Evolutionary conservation across 495 filamentous ascomycete genomes (phyloP).

Genomic region (Hypoxylon trugodes): DNA sequence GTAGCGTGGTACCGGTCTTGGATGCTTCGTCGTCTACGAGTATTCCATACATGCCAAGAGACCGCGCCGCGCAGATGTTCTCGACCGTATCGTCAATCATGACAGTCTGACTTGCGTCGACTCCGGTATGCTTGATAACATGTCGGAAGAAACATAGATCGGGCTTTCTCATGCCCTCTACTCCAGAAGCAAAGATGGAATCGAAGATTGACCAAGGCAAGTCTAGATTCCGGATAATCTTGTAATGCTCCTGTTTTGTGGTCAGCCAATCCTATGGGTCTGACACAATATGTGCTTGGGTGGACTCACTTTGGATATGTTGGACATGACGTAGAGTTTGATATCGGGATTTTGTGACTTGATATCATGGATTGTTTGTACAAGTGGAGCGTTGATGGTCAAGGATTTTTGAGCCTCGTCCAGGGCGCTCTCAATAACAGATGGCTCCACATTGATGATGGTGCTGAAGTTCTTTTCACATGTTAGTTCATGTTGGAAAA

Average conservation of each 20-base stretch:
- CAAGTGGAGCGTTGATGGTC: not conserved
- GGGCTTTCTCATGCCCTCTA: slow-evolving; percentile 41
- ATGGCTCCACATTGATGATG: not conserved
- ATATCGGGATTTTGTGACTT: slow-evolving; percentile 1
- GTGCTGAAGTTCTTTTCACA: slow-evolving; percentile 1
- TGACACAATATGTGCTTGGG: not conserved
- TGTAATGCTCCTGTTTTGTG: slow-evolving; percentile 32
- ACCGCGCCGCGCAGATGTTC: slow-evolving; percentile 38
- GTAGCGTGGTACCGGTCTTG: not conserved
- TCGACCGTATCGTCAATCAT: slow-evolving; percentile 35
- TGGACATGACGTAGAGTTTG: slow-evolving; percentile 21
- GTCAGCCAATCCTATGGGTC: not conserved
- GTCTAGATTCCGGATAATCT: slow-evolving; percentile 2
- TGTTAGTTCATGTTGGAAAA: slow-evolving; percentile 1
- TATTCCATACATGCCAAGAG: slow-evolving; percentile 28
- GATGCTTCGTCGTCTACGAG: slow-evolving; percentile 2
- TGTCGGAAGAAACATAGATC: slow-evolving; percentile 40
- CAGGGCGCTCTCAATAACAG: not conserved
- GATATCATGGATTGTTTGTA: not conserved
- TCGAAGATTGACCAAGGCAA: slow-evolving; percentile 39
- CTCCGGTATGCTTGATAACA: slow-evolving; percentile 27
- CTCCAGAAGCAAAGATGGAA: slow-evolving; percentile 22
- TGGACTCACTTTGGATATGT: slow-evolving; percentile 16
- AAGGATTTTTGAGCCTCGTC: slow-evolving; percentile 1
- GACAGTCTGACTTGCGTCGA: slow-evolving; percentile 26